phyloP scores from a whole-genome alignment of 2,329 filamentous ascomycete species.

The Pyrenophora graminea region DNA sequence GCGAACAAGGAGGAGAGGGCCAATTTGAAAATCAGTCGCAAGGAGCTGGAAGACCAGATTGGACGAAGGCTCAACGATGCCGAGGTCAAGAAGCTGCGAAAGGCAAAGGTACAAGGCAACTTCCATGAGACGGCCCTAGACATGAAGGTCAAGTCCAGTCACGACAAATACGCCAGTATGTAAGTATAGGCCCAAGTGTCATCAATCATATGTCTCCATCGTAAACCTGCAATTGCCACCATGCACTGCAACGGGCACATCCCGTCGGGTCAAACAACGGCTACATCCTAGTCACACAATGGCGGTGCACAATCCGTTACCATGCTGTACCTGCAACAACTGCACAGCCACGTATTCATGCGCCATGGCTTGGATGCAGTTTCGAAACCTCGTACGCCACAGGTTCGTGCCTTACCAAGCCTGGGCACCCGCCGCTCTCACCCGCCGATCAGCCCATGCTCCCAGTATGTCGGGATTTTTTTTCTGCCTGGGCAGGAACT shows the following conservation, averaged over 20 bases:
- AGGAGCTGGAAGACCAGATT: conserved; percentile 80
- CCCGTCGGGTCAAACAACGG: conserved; percentile 10
- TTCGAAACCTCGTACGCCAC: conserved; percentile 15
- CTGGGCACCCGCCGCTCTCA: no score
- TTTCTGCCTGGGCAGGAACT: no score
- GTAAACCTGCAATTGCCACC: neutral
- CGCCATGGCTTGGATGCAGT: conserved; percentile 13
- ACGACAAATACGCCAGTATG: conserved; percentile 45
- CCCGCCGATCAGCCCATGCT: no score
- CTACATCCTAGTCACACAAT: conserved; percentile 10
- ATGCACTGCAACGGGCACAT: neutral
- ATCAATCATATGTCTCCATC: neutral
- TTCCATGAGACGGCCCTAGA: conserved; percentile 87
- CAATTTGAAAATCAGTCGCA: conserved; percentile 80
- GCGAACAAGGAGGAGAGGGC: conserved; percentile 82
- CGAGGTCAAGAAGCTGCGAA: conserved; percentile 82
- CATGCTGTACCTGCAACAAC: conserved; percentile 1
- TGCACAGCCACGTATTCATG: conserved; percentile 10
- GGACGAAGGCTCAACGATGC: conserved; percentile 79
- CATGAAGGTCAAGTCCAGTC: conserved; percentile 88
- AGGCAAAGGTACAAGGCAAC: conserved; percentile 80
- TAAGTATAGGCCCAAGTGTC: conserved; percentile 3
- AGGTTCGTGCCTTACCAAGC: neutral
- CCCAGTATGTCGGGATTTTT: no score
- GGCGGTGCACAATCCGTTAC: conserved; percentile 2